A percentile compares a stretch with the other conserved stretches of the same genome.
Evolutionary conservation across 148 eudicot species (phyloP).

Genomic region (Nyssa sinensis): DNA sequence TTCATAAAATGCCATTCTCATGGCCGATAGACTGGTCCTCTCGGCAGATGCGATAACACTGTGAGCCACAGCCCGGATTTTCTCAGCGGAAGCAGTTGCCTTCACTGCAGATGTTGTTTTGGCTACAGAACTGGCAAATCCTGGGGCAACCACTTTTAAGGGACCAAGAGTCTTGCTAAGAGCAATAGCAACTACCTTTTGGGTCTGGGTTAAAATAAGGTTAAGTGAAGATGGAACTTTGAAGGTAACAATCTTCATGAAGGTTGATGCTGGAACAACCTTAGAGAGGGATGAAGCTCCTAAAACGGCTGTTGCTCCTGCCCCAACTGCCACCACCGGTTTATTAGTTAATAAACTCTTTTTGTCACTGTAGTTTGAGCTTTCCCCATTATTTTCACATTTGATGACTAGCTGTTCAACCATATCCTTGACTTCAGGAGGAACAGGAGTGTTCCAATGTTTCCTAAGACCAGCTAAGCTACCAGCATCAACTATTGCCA

Average conservation of each 20-base stretch:
- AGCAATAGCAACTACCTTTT: conserved; percentile 54
- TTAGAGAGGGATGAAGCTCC: conserved; percentile 92
- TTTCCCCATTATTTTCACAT: conserved; percentile 34
- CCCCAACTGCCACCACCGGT: conserved; percentile 89
- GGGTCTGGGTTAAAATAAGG: conserved; percentile 57
- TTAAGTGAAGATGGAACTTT: conserved; percentile 70
- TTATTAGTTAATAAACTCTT: conserved; percentile 43
- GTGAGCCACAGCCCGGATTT: conserved; percentile 70
- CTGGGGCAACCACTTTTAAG: conserved; percentile 55
- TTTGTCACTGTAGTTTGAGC: conserved; percentile 28
- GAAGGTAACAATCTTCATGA: conserved; percentile 55
- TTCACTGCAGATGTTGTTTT: conserved; percentile 58
- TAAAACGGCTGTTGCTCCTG: conserved; percentile 84
- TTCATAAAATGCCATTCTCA: conserved; percentile 89
- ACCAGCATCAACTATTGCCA: conserved; percentile 60
- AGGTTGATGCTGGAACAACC: conserved; percentile 64
- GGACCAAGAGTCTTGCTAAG: conserved; percentile 66
- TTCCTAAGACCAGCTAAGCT: conserved; percentile 58
- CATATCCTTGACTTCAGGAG: conserved; percentile 37
- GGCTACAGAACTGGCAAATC: conserved; percentile 55
- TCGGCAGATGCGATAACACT: conserved; percentile 85
- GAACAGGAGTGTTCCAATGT: conserved; percentile 55
- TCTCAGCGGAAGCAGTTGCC: conserved; percentile 80
- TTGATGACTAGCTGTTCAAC: conserved; percentile 42
- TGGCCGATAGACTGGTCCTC: conserved; percentile 83